Percentiles rank a stretch among this genome's conserved stretches.
phyloP scores from a whole-genome alignment of 2,329 filamentous ascomycete species.

The Verticillium dahliae region DNA sequence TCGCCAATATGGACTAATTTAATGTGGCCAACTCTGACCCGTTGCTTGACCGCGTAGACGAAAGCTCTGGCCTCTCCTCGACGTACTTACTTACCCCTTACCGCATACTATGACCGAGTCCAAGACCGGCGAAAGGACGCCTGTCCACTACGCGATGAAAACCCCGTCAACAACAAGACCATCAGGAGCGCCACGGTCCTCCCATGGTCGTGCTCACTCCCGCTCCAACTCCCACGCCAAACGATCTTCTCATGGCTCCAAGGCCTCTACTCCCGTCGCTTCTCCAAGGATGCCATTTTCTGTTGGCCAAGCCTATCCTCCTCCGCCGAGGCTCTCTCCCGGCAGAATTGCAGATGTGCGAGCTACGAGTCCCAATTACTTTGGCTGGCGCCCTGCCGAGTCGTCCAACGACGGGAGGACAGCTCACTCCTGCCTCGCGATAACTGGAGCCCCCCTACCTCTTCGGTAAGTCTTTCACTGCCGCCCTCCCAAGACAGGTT shows the following conservation, averaged over 20 bases:
- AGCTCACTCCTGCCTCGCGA: conserved; percentile 57
- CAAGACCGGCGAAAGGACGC: conserved; percentile 19
- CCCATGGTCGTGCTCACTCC: conserved; percentile 28
- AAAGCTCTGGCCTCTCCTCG: conserved; percentile 17
- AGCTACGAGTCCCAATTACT: conserved; percentile 76
- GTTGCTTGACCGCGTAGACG: conserved; percentile 1
- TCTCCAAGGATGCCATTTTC: conserved; percentile 47
- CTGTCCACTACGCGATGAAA: conserved; percentile 39
- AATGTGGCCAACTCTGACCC: background rate
- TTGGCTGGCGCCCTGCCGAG: conserved; percentile 62
- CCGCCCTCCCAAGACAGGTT: conserved; percentile 61
- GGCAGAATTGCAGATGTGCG: conserved; percentile 28
- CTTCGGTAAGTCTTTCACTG: conserved; percentile 62
- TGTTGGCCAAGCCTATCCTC: conserved; percentile 47
- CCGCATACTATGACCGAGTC: background rate
- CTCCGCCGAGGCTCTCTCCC: conserved; percentile 36
- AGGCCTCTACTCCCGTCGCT: conserved; percentile 42
- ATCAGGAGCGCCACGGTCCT: conserved; percentile 24
- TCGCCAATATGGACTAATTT: background rate
- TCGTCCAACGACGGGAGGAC: conserved; percentile 51
- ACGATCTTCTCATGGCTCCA: conserved; percentile 21
- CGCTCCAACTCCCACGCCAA: conserved; percentile 28
- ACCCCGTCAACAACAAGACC: conserved; percentile 27
- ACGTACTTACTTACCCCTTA: background rate
- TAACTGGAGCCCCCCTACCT: conserved; percentile 70